Evolutionary conservation across 1,284 basidiomycete species (phyloP).

Genomic region (Phlebopus sp.): DNA sequence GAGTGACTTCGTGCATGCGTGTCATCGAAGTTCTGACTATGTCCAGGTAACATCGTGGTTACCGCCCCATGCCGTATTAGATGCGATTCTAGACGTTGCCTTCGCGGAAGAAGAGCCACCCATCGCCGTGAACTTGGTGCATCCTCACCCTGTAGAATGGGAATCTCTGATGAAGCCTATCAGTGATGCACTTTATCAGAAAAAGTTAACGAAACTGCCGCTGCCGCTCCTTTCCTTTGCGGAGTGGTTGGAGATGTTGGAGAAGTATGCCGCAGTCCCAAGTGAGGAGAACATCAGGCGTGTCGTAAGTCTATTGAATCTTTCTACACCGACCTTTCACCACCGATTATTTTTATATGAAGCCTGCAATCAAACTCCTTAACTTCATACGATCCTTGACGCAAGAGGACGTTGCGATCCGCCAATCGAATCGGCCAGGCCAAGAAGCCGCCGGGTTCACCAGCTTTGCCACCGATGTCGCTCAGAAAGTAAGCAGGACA

Average conservation of each 20-base stretch:
- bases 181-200: constrained; percentile 10
- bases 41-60: constrained; percentile 28
- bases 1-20: not conserved
- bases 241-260: constrained; percentile 23
- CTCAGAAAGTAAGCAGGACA: constrained; percentile 14
- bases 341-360: constrained; percentile 7
- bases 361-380: constrained; percentile 21
- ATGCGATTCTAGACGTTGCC: constrained; percentile 23
- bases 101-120: constrained; percentile 17
- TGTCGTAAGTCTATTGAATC: constrained; percentile 14
- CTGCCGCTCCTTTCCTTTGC: constrained; percentile 23
- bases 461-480: constrained; percentile 9
- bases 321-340: constrained; percentile 8
- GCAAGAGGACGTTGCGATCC: constrained; percentile 5
- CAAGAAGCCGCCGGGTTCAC: constrained; percentile 8
- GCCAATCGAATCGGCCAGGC: not conserved
- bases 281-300: constrained; percentile 12
- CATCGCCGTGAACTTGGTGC: constrained; percentile 26
- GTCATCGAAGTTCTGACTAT: not conserved
- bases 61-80: constrained; percentile 25
- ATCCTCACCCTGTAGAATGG: constrained; percentile 26
- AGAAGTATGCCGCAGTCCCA: constrained; percentile 6
- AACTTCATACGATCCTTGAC: constrained; percentile 12
- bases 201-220: constrained; percentile 6
- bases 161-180: constrained; percentile 20